Evolutionary conservation across 2,329 filamentous ascomycete species (phyloP).

Genomic region (Neonectria neomacrospora): DNA sequence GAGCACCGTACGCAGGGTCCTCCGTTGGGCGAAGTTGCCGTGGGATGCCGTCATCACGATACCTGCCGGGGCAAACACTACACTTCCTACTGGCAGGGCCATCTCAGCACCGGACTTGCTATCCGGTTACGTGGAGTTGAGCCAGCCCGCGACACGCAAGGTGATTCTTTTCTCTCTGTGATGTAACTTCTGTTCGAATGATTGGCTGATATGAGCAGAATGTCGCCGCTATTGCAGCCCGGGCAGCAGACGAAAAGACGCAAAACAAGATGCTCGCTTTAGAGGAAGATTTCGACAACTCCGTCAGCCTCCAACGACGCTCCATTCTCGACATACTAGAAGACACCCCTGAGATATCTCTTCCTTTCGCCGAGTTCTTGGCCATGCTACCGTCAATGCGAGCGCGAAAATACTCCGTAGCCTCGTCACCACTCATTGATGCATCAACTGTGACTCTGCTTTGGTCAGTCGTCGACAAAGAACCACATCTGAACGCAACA

Average conservation of each 20-base stretch:
- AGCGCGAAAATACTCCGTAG: constrained; percentile 66
- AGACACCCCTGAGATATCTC: constrained; percentile 60
- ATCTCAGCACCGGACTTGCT: constrained; percentile 70
- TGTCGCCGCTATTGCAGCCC: constrained; percentile 35
- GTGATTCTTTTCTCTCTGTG: constrained; percentile 49
- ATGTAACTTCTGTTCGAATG: background rate
- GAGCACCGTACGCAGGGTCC: constrained; percentile 67
- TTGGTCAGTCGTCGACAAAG: constrained; percentile 69
- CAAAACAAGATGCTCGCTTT: constrained; percentile 52
- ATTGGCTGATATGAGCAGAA: constrained; percentile 44
- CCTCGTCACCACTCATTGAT: constrained; percentile 72
- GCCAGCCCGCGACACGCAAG: constrained; percentile 73
- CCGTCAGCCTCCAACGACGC: constrained; percentile 60
- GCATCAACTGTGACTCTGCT: constrained; percentile 68
- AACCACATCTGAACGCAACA: constrained; percentile 55
- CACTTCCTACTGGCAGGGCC: constrained; percentile 62
- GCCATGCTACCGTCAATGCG: constrained; percentile 72
- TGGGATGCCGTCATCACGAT: constrained; percentile 70
- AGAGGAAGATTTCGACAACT: constrained; percentile 52
- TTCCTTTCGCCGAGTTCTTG: constrained; percentile 70
- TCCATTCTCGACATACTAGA: constrained; percentile 72
- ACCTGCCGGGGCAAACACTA: constrained; percentile 55
- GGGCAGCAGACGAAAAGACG: constrained; percentile 47
- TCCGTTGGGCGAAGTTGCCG: constrained; percentile 70
- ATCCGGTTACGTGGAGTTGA: constrained; percentile 74